These are phyloP conservation scores for Cyclocybe aegerita DNA, from an alignment of 768 basidiomycete genomes.

Conservation along the genomic window DNA sequence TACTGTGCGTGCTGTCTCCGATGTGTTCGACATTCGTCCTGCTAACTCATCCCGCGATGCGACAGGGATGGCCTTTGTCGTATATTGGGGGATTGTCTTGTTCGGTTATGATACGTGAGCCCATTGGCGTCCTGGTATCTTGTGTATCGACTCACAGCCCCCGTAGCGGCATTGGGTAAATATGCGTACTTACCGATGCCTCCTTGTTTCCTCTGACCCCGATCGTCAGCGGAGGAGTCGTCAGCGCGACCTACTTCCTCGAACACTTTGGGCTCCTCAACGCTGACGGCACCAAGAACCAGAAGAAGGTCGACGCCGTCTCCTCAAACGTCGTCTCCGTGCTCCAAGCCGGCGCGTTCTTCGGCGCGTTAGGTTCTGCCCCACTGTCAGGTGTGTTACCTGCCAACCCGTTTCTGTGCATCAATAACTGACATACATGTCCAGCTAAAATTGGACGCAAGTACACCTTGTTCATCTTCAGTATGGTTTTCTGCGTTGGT, in stretches of 20 bases:
- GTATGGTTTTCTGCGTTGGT: slow-evolving; percentile 65
- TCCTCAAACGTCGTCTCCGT: slow-evolving; percentile 86
- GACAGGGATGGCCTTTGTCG: slow-evolving; percentile 69
- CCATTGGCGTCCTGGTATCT: not conserved
- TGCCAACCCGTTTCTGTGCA: not conserved
- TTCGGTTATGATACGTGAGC: slow-evolving; percentile 80
- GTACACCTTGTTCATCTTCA: slow-evolving; percentile 60
- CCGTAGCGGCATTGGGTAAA: slow-evolving; percentile 26
- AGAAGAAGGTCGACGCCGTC: slow-evolving; percentile 43
- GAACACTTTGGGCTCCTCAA: slow-evolving; percentile 58
- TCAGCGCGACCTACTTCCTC: slow-evolving; percentile 60
- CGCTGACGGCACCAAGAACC: slow-evolving; percentile 39
- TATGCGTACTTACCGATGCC: not conserved
- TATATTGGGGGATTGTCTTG: slow-evolving; percentile 78
- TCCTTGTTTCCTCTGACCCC: not conserved
- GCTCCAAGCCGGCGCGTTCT: slow-evolving; percentile 85
- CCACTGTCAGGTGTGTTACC: slow-evolving; percentile 58
- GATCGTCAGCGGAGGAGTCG: slow-evolving; percentile 62
- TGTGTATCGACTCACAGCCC: not conserved
- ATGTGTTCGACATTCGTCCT: no score
- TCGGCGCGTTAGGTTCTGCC: slow-evolving; percentile 76
- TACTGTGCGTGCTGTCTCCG: no score
- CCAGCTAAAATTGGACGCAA: slow-evolving; percentile 66
- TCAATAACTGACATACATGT: not conserved
- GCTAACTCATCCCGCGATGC: not conserved